phyloP scores from a whole-genome alignment of 345 rosid species.

The Populus simonii region DNA sequence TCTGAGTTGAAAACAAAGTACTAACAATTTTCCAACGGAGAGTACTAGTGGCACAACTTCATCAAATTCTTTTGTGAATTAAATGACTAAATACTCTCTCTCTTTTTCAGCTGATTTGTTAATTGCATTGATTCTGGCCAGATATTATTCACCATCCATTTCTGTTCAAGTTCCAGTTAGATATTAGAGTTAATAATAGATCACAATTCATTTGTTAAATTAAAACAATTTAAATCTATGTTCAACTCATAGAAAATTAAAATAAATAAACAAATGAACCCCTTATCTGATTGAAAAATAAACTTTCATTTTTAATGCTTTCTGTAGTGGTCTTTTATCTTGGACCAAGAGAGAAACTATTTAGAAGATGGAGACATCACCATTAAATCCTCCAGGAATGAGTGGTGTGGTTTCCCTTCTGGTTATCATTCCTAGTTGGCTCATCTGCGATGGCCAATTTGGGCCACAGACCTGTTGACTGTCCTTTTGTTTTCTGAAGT shows the following conservation, averaged over 20 bases:
- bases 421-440: neutral
- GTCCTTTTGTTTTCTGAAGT: neutral
- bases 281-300: neutral
- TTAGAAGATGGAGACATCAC: neutral
- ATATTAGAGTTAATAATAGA: neutral
- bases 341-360: neutral
- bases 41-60: too few relatives aligned
- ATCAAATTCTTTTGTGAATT: too few relatives aligned
- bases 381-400: neutral
- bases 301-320: neutral
- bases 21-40: too few relatives aligned
- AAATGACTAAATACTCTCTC: too few relatives aligned
- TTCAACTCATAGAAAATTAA: neutral
- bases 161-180: too few relatives aligned
- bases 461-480: neutral
- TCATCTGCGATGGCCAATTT: neutral
- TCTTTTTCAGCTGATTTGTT: too few relatives aligned
- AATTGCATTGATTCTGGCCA: too few relatives aligned
- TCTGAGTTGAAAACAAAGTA: too few relatives aligned
- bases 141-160: too few relatives aligned
- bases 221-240: neutral
- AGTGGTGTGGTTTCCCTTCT: neutral
- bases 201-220: neutral
- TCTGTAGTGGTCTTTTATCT: neutral
- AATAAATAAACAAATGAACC: neutral